Percentiles rank a stretch among this genome's conserved stretches.
Evolutionary conservation across 345 rosid species (phyloP).

Genomic region (Salix dunnii): DNA sequence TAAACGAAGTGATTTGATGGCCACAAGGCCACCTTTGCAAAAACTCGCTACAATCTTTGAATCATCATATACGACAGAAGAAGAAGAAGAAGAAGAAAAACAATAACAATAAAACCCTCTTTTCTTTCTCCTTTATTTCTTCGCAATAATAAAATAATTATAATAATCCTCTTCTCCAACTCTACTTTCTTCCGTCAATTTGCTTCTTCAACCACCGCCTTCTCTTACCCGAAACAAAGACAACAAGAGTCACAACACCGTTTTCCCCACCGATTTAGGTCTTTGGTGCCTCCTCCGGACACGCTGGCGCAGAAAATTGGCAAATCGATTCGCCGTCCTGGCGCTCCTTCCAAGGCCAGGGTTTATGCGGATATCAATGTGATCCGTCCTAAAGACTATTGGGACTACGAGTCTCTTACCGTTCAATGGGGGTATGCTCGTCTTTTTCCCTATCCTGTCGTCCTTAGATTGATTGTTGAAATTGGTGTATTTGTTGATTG

Average conservation of each 20-base stretch:
- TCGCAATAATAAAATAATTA: background rate
- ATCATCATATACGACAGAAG: constrained; percentile 15
- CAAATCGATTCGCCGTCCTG: constrained; percentile 83
- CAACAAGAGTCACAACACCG: constrained; percentile 2
- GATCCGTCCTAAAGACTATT: constrained; percentile 82
- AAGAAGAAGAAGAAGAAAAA: constrained; percentile 16
- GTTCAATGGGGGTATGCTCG: constrained; percentile 80
- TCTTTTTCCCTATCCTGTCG: background rate
- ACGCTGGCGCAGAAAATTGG: constrained; percentile 99
- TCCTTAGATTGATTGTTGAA: background rate
- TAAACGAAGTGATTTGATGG: constrained; percentile 43
- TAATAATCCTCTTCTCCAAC: constrained; percentile 2
- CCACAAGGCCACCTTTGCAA: constrained; percentile 56
- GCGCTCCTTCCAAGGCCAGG: constrained; percentile 95
- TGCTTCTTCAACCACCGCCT: constrained; percentile 5
- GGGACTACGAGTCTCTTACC: constrained; percentile 80
- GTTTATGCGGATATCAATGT: constrained; percentile 88
- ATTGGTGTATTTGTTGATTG: background rate
- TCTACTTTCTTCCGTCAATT: constrained; percentile 12
- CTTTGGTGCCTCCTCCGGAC: constrained; percentile 34
- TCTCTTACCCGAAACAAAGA: background rate
- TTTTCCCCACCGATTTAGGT: constrained; percentile 22
- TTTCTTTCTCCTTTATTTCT: constrained; percentile 6
- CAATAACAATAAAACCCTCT: constrained; percentile 13
- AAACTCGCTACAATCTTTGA: constrained; percentile 39